Conservation (phyloP, 495 filamentous ascomycete genomes). For the Letharia lupina region DNA sequence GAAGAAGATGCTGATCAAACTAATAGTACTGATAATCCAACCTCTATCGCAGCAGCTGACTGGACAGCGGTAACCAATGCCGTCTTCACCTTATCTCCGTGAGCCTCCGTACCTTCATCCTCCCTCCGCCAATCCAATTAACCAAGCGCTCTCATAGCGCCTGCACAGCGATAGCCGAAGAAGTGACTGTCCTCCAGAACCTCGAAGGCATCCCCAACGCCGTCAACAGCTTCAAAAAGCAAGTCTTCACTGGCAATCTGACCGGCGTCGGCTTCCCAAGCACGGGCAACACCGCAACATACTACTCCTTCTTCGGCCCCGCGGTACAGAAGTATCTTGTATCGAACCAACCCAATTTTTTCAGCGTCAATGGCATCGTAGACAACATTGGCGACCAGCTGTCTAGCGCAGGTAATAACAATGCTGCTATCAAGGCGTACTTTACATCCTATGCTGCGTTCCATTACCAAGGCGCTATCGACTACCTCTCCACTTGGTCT, state of each 20-base stretch:
- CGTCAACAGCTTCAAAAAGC: slow-evolving; percentile 13
- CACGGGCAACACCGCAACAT: slow-evolving; percentile 4
- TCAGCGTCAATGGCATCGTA: background rate
- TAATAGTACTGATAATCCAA: background rate
- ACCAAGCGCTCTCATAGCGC: background rate
- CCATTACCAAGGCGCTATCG: slow-evolving; percentile 11
- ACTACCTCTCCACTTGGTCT: slow-evolving; percentile 14
- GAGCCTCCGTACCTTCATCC: no score
- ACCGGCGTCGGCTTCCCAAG: background rate
- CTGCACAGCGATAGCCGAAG: background rate
- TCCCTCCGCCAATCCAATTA: no score
- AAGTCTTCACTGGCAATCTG: slow-evolving; percentile 5
- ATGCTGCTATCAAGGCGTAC: slow-evolving; percentile 7
- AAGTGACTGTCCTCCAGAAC: background rate
- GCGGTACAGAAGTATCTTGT: slow-evolving; percentile 3
- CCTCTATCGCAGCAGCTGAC: background rate
- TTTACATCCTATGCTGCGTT: slow-evolving; percentile 1
- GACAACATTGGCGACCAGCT: background rate
- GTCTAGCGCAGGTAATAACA: background rate
- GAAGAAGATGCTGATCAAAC: background rate
- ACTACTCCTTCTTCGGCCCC: slow-evolving; percentile 2
- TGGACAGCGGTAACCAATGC: background rate
- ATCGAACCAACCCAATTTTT: background rate
- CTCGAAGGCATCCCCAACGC: slow-evolving; percentile 10
- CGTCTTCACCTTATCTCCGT: background rate